phyloP scores from a whole-genome alignment of 1,284 basidiomycete species.

The Heterobasidion occidentale region DNA sequence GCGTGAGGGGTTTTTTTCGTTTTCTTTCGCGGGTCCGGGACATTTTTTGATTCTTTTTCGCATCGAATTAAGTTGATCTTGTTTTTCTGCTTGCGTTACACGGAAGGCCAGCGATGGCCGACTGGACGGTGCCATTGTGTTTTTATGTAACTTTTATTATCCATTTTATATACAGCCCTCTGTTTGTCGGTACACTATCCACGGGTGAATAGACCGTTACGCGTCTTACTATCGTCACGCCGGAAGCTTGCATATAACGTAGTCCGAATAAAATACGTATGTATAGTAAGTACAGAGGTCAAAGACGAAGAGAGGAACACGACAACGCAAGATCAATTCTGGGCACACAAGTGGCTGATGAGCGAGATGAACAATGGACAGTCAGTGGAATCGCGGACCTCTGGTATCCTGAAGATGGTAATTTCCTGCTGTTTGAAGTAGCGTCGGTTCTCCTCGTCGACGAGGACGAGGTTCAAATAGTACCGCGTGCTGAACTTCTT shows the following conservation, averaged over 20 bases:
- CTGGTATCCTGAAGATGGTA: slow-evolving; percentile 69
- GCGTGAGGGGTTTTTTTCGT: not conserved
- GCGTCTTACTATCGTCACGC: too few species aligned
- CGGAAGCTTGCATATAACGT: not conserved
- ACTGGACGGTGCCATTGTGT: not conserved
- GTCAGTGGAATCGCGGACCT: slow-evolving; percentile 32
- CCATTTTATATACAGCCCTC: not conserved
- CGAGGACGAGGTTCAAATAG: slow-evolving; percentile 94
- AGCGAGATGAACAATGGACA: not conserved
- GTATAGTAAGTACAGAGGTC: slow-evolving; percentile 1
- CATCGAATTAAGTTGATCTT: too few species aligned
- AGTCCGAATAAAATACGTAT: slow-evolving; percentile 1
- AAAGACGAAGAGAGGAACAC: not conserved
- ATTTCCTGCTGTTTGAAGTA: slow-evolving; percentile 93
- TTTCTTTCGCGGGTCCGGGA: too few species aligned
- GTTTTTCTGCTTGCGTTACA: too few species aligned
- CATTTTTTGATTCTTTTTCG: too few species aligned
- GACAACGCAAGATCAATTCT: not conserved
- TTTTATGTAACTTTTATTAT: not conserved
- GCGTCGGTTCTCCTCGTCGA: slow-evolving; percentile 95
- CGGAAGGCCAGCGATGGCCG: too few species aligned
- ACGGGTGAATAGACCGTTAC: too few species aligned
- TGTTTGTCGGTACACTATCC: not conserved
- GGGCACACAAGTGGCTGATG: too few species aligned
- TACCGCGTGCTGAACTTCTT: slow-evolving; percentile 98